These are phyloP conservation scores for Mucor mucedo DNA, from an alignment of 371 early-diverging fungal species.

Conservation along the genomic window DNA sequence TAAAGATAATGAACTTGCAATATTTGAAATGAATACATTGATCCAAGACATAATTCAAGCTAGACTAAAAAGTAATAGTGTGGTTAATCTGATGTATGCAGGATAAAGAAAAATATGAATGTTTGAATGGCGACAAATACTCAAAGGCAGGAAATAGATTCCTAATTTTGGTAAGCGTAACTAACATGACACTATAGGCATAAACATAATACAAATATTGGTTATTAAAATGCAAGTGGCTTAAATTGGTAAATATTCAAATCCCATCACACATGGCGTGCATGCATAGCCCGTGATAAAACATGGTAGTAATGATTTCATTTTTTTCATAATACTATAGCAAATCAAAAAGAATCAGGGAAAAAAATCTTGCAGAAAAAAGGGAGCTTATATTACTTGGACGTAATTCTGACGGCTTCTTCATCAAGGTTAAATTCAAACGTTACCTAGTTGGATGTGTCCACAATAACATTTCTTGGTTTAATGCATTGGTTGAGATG, in stretches of 20 bases:
- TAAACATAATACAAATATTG: no score
- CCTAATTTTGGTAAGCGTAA: no score
- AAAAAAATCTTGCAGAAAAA: neutral
- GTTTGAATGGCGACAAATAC: no score
- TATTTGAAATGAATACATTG: no score
- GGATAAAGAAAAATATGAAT: no score
- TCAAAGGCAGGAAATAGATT: no score
- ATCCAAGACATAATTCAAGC: no score
- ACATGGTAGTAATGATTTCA: conserved; percentile 1
- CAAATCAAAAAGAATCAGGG: neutral
- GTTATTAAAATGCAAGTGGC: neutral
- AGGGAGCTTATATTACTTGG: neutral
- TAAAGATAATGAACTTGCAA: no score
- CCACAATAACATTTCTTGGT: neutral
- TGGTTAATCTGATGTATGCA: no score
- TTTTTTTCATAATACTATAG: neutral
- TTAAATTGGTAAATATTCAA: neutral
- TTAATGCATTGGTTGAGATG: neutral
- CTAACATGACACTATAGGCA: no score
- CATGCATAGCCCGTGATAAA: neutral
- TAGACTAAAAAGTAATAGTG: no score
- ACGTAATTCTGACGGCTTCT: neutral
- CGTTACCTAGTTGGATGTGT: neutral
- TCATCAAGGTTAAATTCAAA: neutral
- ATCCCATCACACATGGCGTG: neutral